A percentile compares a stretch with the other conserved stretches of the same genome.
Evolutionary conservation across 305 asterid genomes (phyloP).

Genomic region (Fraxinus latifolia): DNA sequence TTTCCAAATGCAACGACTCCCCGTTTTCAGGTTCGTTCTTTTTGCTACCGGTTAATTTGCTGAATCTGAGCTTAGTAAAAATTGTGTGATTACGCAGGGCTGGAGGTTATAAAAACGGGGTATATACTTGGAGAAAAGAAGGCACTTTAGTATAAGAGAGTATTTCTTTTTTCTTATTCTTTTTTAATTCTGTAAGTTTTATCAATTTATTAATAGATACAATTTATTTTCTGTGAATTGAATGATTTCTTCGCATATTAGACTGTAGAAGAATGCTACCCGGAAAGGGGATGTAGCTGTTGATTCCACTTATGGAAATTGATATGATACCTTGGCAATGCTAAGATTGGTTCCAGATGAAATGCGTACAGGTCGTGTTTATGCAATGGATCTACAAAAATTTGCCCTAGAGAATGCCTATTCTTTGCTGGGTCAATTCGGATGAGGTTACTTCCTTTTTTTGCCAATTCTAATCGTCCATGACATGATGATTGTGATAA

Average conservation of each 20-base stretch:
- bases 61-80: background rate
- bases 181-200: background rate
- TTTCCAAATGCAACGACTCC: slow-evolving; percentile 12
- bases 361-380: slow-evolving; percentile 56
- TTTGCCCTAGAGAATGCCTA: slow-evolving; percentile 69
- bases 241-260: background rate
- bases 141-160: slow-evolving; percentile 22
- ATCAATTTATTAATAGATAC: background rate
- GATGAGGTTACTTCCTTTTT: slow-evolving; percentile 44
- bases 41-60: background rate
- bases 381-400: slow-evolving; percentile 78
- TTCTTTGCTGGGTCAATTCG: slow-evolving; percentile 51
- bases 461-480: background rate
- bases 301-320: slow-evolving; percentile 95
- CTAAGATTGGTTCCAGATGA: slow-evolving; percentile 56
- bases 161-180: no score
- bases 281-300: slow-evolving; percentile 73
- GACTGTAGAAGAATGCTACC: slow-evolving; percentile 69
- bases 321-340: slow-evolving; percentile 78
- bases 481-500: background rate
- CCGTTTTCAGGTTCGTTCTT: slow-evolving; percentile 34
- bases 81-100: slow-evolving; percentile 28
- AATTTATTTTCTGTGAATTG: background rate
- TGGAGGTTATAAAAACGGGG: slow-evolving; percentile 65
- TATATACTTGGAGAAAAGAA: slow-evolving; percentile 68